Percentiles rank a stretch among this genome's conserved stretches.
Conservation (phyloP, 2,329 filamentous ascomycete species). For the Fusarium sp. region DNA sequence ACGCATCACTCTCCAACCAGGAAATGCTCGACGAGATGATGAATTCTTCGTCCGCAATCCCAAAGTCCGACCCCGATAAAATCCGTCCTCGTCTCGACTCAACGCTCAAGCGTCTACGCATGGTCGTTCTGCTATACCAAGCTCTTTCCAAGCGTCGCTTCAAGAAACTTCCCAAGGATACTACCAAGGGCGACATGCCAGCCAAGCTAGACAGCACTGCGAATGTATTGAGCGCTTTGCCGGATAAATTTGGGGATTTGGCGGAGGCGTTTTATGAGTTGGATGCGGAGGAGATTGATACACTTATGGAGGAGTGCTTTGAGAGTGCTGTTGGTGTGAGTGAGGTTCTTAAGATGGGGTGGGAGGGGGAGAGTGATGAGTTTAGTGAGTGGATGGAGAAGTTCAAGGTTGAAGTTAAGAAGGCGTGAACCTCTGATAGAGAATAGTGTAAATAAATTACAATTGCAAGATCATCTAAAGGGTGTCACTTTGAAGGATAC, state of each 20-base stretch:
- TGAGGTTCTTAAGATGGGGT: conserved; percentile 67
- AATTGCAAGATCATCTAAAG: neutral
- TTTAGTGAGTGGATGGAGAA: conserved; percentile 81
- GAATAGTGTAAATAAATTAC: neutral
- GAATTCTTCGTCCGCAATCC: conserved; percentile 70
- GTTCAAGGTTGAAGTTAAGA: conserved; percentile 66
- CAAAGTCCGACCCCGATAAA: conserved; percentile 70
- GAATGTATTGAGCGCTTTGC: conserved; percentile 67
- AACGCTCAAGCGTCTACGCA: conserved; percentile 72
- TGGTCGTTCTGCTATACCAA: conserved; percentile 75
- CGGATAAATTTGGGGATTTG: conserved; percentile 76
- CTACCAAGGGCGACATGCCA: conserved; percentile 50
- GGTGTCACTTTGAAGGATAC: neutral
- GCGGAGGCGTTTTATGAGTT: conserved; percentile 79
- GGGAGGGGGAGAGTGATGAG: conserved; percentile 76
- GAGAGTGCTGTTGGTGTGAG: conserved; percentile 68
- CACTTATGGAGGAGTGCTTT: conserved; percentile 69
- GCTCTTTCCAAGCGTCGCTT: conserved; percentile 77
- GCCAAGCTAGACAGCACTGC: conserved; percentile 68
- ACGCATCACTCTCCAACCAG: conserved; percentile 58
- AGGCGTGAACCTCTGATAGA: conserved; percentile 38
- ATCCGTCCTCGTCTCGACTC: conserved; percentile 75
- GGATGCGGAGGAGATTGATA: conserved; percentile 68
- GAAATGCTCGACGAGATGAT: conserved; percentile 77
- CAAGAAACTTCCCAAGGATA: conserved; percentile 63